phyloP scores from a whole-genome alignment of 371 early-diverging fungal species.

The Mucor saturninus region DNA sequence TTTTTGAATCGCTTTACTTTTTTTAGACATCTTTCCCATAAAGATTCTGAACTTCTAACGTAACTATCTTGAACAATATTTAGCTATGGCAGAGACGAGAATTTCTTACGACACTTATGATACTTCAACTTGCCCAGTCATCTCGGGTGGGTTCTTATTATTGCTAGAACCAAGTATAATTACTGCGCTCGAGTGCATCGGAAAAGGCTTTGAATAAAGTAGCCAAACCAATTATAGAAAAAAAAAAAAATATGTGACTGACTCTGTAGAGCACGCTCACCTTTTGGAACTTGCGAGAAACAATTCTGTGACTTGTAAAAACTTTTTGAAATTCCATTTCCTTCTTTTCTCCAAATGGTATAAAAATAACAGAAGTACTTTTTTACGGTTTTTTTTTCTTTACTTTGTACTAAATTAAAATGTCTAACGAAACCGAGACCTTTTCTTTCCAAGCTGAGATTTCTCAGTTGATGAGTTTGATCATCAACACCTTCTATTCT shows the following conservation, averaged over 20 bases:
- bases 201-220: too few relatives aligned
- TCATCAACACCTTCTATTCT: conserved; percentile 66
- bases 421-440: conserved; percentile 63
- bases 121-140: too few relatives aligned
- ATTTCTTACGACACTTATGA: too few relatives aligned
- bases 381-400: conserved; percentile 18
- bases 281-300: conserved; percentile 33
- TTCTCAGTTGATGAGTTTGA: conserved; percentile 93
- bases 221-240: background rate
- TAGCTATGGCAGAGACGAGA: too few relatives aligned
- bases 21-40: too few relatives aligned
- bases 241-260: conserved; percentile 1
- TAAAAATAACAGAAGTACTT: conserved; percentile 9
- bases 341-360: conserved; percentile 11
- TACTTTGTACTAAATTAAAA: conserved; percentile 25
- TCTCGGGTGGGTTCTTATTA: too few relatives aligned
- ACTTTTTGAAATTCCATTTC: conserved; percentile 15
- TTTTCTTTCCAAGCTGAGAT: conserved; percentile 94
- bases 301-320: conserved; percentile 26
- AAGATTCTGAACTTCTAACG: too few relatives aligned
- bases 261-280: background rate
- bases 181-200: too few relatives aligned
- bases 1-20: too few relatives aligned
- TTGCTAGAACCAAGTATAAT: too few relatives aligned
- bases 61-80: too few relatives aligned